Evolutionary conservation across 805 yeast genomes (phyloP).

Genomic region (Torulaspora quercuum): DNA sequence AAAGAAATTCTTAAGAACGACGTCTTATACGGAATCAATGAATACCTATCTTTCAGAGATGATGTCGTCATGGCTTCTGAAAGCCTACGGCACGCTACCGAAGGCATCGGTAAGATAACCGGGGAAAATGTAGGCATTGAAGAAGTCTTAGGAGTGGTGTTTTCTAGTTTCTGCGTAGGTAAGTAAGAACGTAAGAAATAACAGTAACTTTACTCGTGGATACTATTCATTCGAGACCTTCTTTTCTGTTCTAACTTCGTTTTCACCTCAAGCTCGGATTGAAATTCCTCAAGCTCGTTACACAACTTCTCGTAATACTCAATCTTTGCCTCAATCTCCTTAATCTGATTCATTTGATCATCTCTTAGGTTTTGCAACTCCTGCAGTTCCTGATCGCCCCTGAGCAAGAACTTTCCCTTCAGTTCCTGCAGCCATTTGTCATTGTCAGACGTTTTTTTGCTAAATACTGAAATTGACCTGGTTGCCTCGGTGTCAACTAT

Average conservation of each 20-base stretch:
- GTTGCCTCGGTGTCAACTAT: constrained; percentile 29
- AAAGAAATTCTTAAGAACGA: constrained; percentile 72
- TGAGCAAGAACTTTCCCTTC: constrained; percentile 19
- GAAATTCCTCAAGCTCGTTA: constrained; percentile 60
- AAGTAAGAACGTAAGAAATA: constrained; percentile 43
- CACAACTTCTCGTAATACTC: constrained; percentile 45
- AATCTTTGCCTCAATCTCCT: constrained; percentile 37
- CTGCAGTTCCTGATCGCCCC: constrained; percentile 26
- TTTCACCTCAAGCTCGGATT: constrained; percentile 52
- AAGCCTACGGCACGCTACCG: constrained; percentile 65
- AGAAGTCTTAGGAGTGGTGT: constrained; percentile 86
- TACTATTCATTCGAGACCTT: constrained; percentile 12
- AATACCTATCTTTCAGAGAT: constrained; percentile 49
- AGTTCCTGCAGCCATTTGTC: constrained; percentile 26
- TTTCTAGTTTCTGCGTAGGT: constrained; percentile 91
- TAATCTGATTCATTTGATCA: constrained; percentile 22
- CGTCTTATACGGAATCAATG: constrained; percentile 69
- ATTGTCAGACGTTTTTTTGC: constrained; percentile 23
- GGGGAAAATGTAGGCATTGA: constrained; percentile 88
- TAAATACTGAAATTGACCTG: constrained; percentile 28
- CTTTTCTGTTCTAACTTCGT: constrained; percentile 25
- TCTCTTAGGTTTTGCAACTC: constrained; percentile 34
- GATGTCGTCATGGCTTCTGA: constrained; percentile 84
- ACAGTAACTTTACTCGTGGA: constrained; percentile 1
- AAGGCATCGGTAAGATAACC: constrained; percentile 88